Evolutionary conservation across 1,284 basidiomycete genomes (phyloP), one percentile per base, ranked within the genome.

Genomic region (Stereum hirsutum): DNA sequence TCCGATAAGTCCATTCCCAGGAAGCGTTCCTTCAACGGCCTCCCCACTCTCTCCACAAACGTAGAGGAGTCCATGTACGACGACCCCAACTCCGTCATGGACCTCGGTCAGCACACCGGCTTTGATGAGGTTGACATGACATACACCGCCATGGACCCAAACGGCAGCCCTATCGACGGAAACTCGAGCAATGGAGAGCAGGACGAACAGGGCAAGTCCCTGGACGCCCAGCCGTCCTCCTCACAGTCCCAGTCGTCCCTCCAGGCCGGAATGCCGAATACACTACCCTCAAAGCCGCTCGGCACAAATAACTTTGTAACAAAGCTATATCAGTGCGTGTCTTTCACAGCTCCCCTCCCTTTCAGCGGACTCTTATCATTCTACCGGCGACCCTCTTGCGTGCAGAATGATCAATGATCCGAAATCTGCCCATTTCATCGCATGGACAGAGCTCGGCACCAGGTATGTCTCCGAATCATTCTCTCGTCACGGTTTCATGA

Each of bases 281-380:
- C 49, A 56, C 74, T 39, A 65, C 81, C 15, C 72, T 75, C 41
- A 86, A 32, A 84, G 55, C 73, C 81, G 14, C 66, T 78, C 54
- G 77, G 75, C 15, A 81, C 81, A 30, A 88, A 88, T 55, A 89
- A 89, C 55, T 89, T 89, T 57, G 84, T 88, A 36, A 81, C 81
- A 11, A 89, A 89, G 68, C 66, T 89, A 23, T 88, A 86, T 61
- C 81, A 86, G 84, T 86, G 52, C 57, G 83, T 74, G 11, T 40
- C 45, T 25, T 23, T 44, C 33, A 15, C 42, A 31, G 33, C 23
- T 30, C 31, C 33, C 12, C n/a, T 12, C 32, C 27, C 35, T 19
- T 37, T 46, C 36, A 42, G 14, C 30, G 39, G 39, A 17, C 15
- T 28, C 37, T 41, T 25, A 39, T 25, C 37, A 23, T 8, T 4